These are phyloP conservation scores for Begonia peltatifolia DNA, from an alignment of 306 rosid species.

Conservation along the genomic window DNA sequence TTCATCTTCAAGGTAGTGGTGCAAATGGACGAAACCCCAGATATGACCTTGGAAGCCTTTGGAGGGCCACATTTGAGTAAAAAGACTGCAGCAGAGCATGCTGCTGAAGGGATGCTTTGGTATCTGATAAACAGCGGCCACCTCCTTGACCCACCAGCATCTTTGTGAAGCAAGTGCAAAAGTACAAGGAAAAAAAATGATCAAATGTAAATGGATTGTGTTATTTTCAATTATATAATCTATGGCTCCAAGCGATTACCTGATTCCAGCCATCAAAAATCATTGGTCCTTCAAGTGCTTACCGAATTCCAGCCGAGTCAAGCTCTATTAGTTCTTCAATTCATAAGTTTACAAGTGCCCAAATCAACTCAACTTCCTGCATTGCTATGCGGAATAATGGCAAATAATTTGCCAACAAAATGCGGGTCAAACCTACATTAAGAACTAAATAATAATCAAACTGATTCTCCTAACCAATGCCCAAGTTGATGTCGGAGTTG, in stretches of 20 bases:
- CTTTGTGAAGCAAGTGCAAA: neutral
- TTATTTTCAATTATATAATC: neutral
- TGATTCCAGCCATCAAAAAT: too few relatives aligned
- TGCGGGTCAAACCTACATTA: too few relatives aligned
- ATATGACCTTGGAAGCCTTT: constrained; percentile 31
- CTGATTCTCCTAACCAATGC: too few relatives aligned
- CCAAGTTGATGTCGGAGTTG: too few relatives aligned
- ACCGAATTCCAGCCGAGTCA: neutral
- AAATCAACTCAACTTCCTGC: too few relatives aligned
- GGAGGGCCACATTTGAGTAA: constrained; percentile 40
- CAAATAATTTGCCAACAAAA: too few relatives aligned
- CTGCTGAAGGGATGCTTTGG: constrained; percentile 84
- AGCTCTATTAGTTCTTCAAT: too few relatives aligned
- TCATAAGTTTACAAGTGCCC: too few relatives aligned
- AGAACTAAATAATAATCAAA: too few relatives aligned
- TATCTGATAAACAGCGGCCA: constrained; percentile 43
- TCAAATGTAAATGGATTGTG: neutral
- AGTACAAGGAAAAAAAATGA: neutral
- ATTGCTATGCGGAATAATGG: too few relatives aligned
- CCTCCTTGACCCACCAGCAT: constrained; percentile 4
- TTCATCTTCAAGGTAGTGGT: constrained; percentile 50
- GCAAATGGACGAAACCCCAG: constrained; percentile 45
- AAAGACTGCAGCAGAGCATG: constrained; percentile 70
- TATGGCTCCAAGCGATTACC: too few relatives aligned
- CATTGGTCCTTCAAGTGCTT: neutral